phyloP scores from a whole-genome alignment of 495 filamentous ascomycete species.

The Aspergillus campestris region DNA sequence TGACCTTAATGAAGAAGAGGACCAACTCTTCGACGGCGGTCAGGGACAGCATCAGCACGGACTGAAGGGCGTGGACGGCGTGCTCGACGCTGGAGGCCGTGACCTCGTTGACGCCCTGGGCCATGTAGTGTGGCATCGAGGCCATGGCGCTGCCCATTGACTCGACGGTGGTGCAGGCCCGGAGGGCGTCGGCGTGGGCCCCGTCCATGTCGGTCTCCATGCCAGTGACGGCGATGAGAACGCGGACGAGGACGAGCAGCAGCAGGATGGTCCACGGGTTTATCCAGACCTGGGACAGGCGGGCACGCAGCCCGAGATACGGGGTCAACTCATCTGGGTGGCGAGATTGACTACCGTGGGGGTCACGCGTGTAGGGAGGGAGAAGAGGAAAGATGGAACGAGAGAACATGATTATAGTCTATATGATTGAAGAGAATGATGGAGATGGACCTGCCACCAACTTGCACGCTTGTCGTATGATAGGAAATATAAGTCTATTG shows the following conservation, averaged over 20 bases:
- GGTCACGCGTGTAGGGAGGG: constrained; percentile 37
- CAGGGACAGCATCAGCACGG: constrained; percentile 66
- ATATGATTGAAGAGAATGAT: neutral
- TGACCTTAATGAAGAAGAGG: constrained; percentile 80
- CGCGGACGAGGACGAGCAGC: constrained; percentile 70
- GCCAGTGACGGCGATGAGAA: constrained; percentile 62
- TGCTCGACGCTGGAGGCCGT: constrained; percentile 69
- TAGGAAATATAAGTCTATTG: neutral
- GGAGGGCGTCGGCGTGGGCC: constrained; percentile 72
- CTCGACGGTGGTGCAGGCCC: constrained; percentile 87
- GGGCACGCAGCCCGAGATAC: constrained; percentile 82
- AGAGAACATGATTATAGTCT: constrained; percentile 21
- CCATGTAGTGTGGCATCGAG: constrained; percentile 92
- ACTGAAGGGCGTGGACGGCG: constrained; percentile 65
- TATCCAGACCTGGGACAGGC: constrained; percentile 92
- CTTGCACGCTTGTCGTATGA: neutral
- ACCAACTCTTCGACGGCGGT: constrained; percentile 81
- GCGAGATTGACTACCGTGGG: constrained; percentile 22
- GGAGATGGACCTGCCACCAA: neutral
- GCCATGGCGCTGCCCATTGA: constrained; percentile 92
- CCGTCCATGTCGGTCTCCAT: constrained; percentile 63
- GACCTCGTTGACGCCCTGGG: constrained; percentile 78
- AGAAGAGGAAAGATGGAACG: constrained; percentile 35
- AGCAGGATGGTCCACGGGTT: constrained; percentile 94
- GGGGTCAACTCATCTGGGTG: constrained; percentile 81